Conservation (phyloP, 2,329 filamentous ascomycete species). For the Lithohypha guttulata region DNA sequence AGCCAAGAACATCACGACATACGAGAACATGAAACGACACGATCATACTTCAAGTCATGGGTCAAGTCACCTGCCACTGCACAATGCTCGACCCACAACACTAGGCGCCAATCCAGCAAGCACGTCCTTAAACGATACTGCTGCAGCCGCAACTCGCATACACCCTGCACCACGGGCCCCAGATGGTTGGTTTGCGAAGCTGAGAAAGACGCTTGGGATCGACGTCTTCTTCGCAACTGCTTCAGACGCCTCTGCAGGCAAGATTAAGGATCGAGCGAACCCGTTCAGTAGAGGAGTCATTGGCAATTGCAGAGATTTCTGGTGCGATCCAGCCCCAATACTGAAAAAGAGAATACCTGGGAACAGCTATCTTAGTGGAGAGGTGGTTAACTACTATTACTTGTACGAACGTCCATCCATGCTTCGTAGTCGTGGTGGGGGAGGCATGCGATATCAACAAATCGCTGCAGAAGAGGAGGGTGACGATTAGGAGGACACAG, state of each 20-base stretch:
- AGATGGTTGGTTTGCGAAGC: conserved; percentile 61
- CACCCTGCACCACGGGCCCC: conserved; percentile 47
- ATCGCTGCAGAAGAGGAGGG: conserved; percentile 6
- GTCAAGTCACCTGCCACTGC: conserved; percentile 23
- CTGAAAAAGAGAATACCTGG: conserved; percentile 67
- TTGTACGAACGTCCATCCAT: conserved; percentile 70
- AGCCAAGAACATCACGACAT: conserved; percentile 85
- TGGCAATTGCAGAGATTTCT: conserved; percentile 93
- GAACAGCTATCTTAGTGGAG: conserved; percentile 50
- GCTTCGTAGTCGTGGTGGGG: conserved; percentile 48
- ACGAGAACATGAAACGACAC: conserved; percentile 86
- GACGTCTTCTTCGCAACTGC: conserved; percentile 92
- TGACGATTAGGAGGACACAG: not conserved
- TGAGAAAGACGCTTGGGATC: conserved; percentile 75
- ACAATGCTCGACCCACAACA: conserved; percentile 36
- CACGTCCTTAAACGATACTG: conserved; percentile 27
- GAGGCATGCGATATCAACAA: conserved; percentile 7
- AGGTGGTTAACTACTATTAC: conserved; percentile 71
- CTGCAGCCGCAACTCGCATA: conserved; percentile 16
- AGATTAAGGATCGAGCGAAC: conserved; percentile 51
- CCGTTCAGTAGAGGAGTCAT: conserved; percentile 74
- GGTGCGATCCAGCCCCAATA: conserved; percentile 77
- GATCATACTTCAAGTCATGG: conserved; percentile 21
- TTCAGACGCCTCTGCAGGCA: conserved; percentile 48
- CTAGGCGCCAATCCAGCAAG: conserved; percentile 16